Evolutionary conservation across 331 rosid genomes (phyloP), one percentile per base, ranked within the genome.

Genomic region (Saraca asoca): DNA sequence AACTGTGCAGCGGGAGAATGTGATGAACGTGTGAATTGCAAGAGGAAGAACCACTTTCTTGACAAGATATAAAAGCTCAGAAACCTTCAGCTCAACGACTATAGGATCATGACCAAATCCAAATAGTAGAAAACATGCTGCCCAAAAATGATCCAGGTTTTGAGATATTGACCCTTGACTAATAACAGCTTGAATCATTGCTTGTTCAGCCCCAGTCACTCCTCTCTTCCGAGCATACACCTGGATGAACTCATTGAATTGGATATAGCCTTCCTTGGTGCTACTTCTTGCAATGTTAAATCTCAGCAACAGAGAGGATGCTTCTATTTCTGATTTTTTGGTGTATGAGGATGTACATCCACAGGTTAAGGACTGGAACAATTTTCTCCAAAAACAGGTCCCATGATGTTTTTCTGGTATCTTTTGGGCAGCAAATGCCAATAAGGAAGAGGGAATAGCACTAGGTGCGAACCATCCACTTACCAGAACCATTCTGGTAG

Each of bases 391-490:
- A 38, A 84, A 78, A 66, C 84, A 51, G 1, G 70, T 81, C 14
- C 77, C 70, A 2, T 64, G 75, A 68, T 64, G 78, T 72, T 81
- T 88, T 82, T 84, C 82, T 0, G 88, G 95, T 62, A 88, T 78
- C 68, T 83, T 88, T 61, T 84, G 73, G 19, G 97, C 97, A 34
- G 95, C 95, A 58, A 65, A 76, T 71, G 81, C 83, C 58, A 91
- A 54, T 60, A 83, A 69, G 33, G 86, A 77, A 74, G 78, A 70
- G 24, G 95, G 95, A 66, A 91, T 81, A 7, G 94, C 71, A 19
- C 84, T 67, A 0, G 97, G 94, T 49, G 91, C 97, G 46, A 91
- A 88, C 97, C 97, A 91, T 53, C 91, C 88, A 66, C 97, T 82
- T 64, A 83, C 88, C 46, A 84, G 87, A 48, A 87, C 85, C 94